Evolutionary conservation across 2,329 filamentous ascomycete genomes (phyloP), one percentile per base, ranked within the genome.

Genomic region (Neopestalotiopsis sp.): DNA sequence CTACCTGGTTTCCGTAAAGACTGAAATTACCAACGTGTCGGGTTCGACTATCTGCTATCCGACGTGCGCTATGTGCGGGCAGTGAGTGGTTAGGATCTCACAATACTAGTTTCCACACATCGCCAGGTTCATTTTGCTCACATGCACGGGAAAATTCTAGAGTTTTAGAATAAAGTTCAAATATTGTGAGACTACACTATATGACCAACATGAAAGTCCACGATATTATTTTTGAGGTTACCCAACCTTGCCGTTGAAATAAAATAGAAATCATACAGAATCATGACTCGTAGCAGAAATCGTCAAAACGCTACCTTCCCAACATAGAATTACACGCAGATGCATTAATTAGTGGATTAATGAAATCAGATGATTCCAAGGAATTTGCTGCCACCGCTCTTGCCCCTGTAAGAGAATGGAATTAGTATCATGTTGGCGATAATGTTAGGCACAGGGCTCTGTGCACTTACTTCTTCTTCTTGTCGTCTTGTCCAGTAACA

Each of bases 401-500:
- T 65, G 34, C 6, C 45, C 45, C 45, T 53, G 17, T 53, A 3
- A 20, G 9, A 10, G n/a, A 53, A 10, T 20, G 32, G 5, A 12
- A 45, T 69, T 63, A 69, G 20, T 34, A 45, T 20, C 9, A 24
- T 30, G 62, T 30, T 28, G 6, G 40, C 45, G 6, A 32, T 38
- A 9, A 32, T 6, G 13, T 12, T 6, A 34, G 40, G 32, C 1
- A 10, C 14, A 20, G 53, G 5, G 30, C 42, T 4, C 13, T 10
- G 5, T 40, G 61, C 17, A 65, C 68, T 66, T 45, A 70, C 70
- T 66, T 71, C 74, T 82, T 78, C 68, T 75, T 75, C 69, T 79
- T 79, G 14, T 67, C 32, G 71, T 84, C 82, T 78, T 85, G 82
- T 9, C 83, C 85, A 9, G 82, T 84, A 65, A 87, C 70, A 0